Conservation (phyloP, 2,329 filamentous ascomycete species). For the Aspergillus sp. region DNA sequence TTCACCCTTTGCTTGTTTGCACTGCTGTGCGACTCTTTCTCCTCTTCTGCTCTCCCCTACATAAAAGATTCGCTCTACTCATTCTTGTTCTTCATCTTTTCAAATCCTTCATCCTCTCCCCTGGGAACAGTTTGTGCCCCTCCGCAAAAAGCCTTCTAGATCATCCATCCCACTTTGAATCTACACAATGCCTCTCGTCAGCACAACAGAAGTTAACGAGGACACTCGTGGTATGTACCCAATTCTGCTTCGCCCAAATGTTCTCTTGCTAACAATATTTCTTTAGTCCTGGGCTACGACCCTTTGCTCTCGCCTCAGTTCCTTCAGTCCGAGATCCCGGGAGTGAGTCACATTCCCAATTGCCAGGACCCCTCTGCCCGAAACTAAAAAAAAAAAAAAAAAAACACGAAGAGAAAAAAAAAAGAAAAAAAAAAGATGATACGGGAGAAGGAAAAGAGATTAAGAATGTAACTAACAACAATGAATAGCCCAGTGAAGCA, state of each 20-base stretch:
- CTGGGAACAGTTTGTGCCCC: not conserved
- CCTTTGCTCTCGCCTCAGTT: slow-evolving; percentile 84
- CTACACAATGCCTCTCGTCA: slow-evolving; percentile 37
- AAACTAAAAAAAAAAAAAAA: slow-evolving; percentile 34
- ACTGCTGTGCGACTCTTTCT: not conserved
- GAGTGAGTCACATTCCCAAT: slow-evolving; percentile 50
- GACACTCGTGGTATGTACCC: slow-evolving; percentile 38
- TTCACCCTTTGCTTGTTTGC: no score
- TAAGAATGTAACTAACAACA: slow-evolving; percentile 13
- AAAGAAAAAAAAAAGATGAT: not conserved
- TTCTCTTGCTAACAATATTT: not conserved
- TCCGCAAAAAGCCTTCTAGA: not conserved
- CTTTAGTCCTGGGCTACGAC: slow-evolving; percentile 81
- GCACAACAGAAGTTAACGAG: slow-evolving; percentile 36
- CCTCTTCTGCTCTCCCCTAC: not conserved
- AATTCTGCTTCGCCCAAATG: not conserved
- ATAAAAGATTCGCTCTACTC: not conserved
- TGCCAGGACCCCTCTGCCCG: slow-evolving; percentile 64
- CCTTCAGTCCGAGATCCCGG: slow-evolving; percentile 77
- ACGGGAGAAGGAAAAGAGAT: slow-evolving; percentile 41
- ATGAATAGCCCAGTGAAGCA: slow-evolving; percentile 30
- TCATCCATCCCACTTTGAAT: not conserved
- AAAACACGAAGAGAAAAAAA: not conserved
- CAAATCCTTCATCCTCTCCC: not conserved
- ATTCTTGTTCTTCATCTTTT: not conserved